phyloP scores from a whole-genome alignment of 345 rosid genomes.

The Citrus medica region DNA sequence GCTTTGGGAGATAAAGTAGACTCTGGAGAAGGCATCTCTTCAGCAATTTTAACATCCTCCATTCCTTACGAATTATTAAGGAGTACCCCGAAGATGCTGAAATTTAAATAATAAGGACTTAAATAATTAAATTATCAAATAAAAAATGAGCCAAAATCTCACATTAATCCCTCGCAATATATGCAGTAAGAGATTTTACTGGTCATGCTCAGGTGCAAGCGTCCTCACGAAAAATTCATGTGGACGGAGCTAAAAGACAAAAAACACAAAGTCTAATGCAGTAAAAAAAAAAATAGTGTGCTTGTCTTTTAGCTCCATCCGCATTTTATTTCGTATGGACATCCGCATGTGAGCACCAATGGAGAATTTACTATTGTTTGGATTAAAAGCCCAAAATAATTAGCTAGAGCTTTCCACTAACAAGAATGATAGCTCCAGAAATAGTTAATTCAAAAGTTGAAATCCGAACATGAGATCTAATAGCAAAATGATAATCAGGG shows the following conservation, averaged over 20 bases:
- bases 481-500: background rate
- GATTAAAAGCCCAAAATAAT: background rate
- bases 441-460: background rate
- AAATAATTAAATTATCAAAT: background rate
- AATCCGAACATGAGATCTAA: background rate
- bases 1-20: constrained; percentile 16
- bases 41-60: constrained; percentile 43
- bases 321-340: no score
- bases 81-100: constrained; percentile 20
- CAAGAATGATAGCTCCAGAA: background rate
- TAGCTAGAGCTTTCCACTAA: background rate
- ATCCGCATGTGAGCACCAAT: no score
- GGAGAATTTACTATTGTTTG: background rate
- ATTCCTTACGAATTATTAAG: constrained; percentile 26
- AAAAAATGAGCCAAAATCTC: background rate
- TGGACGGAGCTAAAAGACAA: no score
- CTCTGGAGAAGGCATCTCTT: constrained; percentile 26
- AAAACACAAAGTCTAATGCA: no score
- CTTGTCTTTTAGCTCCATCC: no score
- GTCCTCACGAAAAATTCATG: no score
- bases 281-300: no score
- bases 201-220: no score
- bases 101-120: constrained; percentile 10
- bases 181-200: background rate
- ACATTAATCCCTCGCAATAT: background rate